Conservation (phyloP, 108 stramenopile species). For the Skeletonema menzelii region DNA sequence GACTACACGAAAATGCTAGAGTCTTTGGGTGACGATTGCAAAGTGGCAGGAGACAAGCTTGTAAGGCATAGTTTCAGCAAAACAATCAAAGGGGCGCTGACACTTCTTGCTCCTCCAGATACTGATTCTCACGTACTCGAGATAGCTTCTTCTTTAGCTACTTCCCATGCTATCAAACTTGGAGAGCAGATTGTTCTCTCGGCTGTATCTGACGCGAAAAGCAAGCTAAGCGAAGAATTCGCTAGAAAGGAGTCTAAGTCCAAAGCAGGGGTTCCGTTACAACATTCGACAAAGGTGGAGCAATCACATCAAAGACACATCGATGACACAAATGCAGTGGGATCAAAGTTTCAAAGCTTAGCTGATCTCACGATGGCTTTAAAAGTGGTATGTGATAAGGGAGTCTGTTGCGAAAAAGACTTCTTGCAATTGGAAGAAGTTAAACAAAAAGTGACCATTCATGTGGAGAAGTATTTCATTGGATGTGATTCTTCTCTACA, state of each 20-base stretch:
- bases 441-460: slow-evolving; percentile 4
- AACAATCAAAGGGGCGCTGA: slow-evolving; percentile 20
- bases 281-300: background rate
- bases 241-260: slow-evolving; percentile 31
- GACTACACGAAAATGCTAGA: slow-evolving; percentile 29
- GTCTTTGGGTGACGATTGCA: slow-evolving; percentile 10
- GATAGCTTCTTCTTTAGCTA: slow-evolving; percentile 39
- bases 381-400: slow-evolving; percentile 3
- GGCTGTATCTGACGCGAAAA: slow-evolving; percentile 25
- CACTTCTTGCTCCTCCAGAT: slow-evolving; percentile 25
- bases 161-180: slow-evolving; percentile 24
- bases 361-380: slow-evolving; percentile 14
- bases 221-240: slow-evolving; percentile 34
- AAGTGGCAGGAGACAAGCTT: slow-evolving; percentile 2
- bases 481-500: slow-evolving; percentile 4
- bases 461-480: slow-evolving; percentile 20
- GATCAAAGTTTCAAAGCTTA: slow-evolving; percentile 20
- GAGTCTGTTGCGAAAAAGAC: background rate
- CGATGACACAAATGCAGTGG: background rate
- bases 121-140: slow-evolving; percentile 29
- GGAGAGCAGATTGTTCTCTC: slow-evolving; percentile 26
- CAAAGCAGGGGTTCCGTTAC: slow-evolving; percentile 28
- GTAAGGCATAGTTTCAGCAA: slow-evolving; percentile 23
- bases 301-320: background rate
- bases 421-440: slow-evolving; percentile 3